A percentile compares a stretch with the other conserved stretches of the same genome.
Evolutionary conservation across 768 basidiomycete genomes (phyloP).

Genomic region (Naganishia vaughanmartiniae): DNA sequence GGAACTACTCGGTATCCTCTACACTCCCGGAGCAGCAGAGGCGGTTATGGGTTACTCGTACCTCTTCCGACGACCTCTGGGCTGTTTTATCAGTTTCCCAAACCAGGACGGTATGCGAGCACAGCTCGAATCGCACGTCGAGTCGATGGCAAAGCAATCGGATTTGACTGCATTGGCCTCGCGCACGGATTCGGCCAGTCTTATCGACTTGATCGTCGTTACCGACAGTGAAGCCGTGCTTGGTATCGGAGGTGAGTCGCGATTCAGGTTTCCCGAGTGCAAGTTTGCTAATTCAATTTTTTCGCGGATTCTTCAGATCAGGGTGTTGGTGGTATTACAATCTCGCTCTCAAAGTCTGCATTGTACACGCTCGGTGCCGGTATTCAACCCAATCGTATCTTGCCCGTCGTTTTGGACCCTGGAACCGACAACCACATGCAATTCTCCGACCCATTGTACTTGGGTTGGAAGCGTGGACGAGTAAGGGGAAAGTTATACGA

Average conservation of each 20-base stretch:
- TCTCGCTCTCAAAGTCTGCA: conserved; percentile 68
- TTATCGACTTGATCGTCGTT: conserved; percentile 74
- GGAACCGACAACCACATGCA: conserved; percentile 53
- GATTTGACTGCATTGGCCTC: conserved; percentile 41
- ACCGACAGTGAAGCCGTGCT: conserved; percentile 83
- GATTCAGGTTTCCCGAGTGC: neutral
- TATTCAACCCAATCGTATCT: conserved; percentile 52
- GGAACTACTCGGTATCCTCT: conserved; percentile 70
- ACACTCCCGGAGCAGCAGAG: conserved; percentile 74
- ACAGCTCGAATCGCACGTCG: conserved; percentile 57
- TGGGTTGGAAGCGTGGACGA: conserved; percentile 75
- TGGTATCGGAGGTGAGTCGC: conserved; percentile 60
- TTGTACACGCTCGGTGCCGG: conserved; percentile 58
- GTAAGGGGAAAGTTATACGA: conserved; percentile 75
- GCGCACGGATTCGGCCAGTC: conserved; percentile 40
- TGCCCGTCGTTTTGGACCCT: conserved; percentile 52
- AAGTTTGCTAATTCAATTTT: neutral
- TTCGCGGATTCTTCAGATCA: conserved; percentile 54
- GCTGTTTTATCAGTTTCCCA: conserved; percentile 56
- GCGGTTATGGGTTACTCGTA: conserved; percentile 81
- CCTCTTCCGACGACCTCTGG: conserved; percentile 69
- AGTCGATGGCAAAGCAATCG: conserved; percentile 48
- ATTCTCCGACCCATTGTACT: conserved; percentile 52
- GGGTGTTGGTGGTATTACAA: conserved; percentile 63
- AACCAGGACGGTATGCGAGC: conserved; percentile 71